phyloP scores from a whole-genome alignment of 331 rosid genomes.

The Pyrus hybrid region DNA sequence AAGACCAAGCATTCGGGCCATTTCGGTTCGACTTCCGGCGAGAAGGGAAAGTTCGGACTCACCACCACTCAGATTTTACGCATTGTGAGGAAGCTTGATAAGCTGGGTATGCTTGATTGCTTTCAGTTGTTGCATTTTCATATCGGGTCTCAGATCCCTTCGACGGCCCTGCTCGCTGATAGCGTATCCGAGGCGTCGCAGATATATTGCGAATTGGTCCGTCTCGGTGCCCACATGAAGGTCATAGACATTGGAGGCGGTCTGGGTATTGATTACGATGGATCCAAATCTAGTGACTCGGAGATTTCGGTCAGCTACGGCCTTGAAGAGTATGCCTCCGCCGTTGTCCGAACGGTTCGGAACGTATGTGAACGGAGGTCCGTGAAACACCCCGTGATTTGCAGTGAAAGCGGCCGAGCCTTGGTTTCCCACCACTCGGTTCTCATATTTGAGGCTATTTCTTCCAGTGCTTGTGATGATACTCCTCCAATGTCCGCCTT shows the following conservation, averaged over 20 bases:
- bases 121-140: conserved; percentile 91
- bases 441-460: conserved; percentile 58
- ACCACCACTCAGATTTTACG: conserved; percentile 67
- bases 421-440: conserved; percentile 78
- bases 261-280: conserved; percentile 84
- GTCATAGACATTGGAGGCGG: conserved; percentile 95
- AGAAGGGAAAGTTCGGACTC: conserved; percentile 89
- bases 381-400: conserved; percentile 63
- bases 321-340: conserved; percentile 66
- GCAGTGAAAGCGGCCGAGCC: conserved; percentile 84
- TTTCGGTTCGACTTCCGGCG: conserved; percentile 89
- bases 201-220: conserved; percentile 81
- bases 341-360: conserved; percentile 55
- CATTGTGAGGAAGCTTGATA: conserved; percentile 69
- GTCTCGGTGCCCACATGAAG: conserved; percentile 77
- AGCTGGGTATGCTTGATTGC: conserved; percentile 71
- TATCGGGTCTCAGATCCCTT: conserved; percentile 88
- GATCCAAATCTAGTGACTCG: conserved; percentile 74
- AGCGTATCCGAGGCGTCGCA: conserved; percentile 88
- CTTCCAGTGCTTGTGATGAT: conserved; percentile 21
- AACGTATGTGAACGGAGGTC: conserved; percentile 50
- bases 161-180: conserved; percentile 68
- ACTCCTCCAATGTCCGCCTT: conserved; percentile 28
- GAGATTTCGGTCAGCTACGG: conserved; percentile 70
- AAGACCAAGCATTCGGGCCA: conserved; percentile 83